Conservation (phyloP, 2,329 filamentous ascomycete genomes). For the Fusarium globosum region DNA sequence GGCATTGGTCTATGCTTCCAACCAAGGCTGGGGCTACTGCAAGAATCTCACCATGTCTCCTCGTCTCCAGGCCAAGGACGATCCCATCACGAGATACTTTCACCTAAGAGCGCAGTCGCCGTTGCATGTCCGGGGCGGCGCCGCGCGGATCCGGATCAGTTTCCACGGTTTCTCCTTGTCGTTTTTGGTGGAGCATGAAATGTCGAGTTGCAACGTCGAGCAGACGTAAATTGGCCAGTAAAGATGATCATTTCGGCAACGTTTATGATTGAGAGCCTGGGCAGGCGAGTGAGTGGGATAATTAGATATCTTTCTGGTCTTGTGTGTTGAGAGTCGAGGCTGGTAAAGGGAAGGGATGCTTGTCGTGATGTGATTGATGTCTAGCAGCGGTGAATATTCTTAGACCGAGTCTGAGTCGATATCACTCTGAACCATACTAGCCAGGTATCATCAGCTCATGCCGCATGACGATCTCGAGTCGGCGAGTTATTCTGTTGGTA, state of each 20-base stretch:
- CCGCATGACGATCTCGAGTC: conserved; percentile 8
- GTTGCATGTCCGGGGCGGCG: conserved; percentile 19
- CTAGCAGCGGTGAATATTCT: conserved; percentile 12
- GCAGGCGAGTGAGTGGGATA: conserved; percentile 1
- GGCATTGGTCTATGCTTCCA: background rate
- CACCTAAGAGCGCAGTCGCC: conserved; percentile 38
- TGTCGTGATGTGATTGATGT: conserved; percentile 2
- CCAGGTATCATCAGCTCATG: conserved; percentile 3
- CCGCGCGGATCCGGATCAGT: conserved; percentile 19
- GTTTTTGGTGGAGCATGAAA: conserved; percentile 10
- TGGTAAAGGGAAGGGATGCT: conserved; percentile 19
- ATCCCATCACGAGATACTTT: conserved; percentile 45
- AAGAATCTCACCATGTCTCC: conserved; percentile 25
- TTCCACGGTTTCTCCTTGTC: conserved; percentile 9
- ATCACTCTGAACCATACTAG: conserved; percentile 9
- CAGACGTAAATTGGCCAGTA: conserved; percentile 7
- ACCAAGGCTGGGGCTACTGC: background rate
- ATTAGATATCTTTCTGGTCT: background rate
- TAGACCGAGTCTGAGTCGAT: conserved; percentile 5
- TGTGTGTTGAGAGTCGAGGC: background rate
- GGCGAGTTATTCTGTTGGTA: background rate
- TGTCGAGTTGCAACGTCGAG: conserved; percentile 1
- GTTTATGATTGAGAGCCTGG: conserved; percentile 9
- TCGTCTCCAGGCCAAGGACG: background rate
- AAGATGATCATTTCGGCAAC: conserved; percentile 12